phyloP scores from a whole-genome alignment of 495 filamentous ascomycete species.

The Haplographium delicatum region DNA sequence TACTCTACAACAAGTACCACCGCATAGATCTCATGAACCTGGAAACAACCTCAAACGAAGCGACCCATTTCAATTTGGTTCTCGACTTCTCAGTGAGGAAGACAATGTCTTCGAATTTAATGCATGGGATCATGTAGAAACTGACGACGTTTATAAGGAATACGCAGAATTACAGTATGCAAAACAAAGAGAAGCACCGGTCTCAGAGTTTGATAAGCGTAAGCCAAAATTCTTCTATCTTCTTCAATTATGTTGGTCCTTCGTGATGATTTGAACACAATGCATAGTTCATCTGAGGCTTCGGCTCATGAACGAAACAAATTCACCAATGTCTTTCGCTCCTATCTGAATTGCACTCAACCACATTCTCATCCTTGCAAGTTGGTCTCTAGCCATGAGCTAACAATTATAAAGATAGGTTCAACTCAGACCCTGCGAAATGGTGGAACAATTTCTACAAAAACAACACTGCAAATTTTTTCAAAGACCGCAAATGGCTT shows the following conservation, averaged over 20 bases:
- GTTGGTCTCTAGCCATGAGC: neutral
- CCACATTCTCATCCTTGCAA: neutral
- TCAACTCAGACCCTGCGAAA: slow-evolving; percentile 83
- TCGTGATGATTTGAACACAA: slow-evolving; percentile 50
- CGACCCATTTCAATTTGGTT: slow-evolving; percentile 94
- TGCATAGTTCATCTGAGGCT: slow-evolving; percentile 60
- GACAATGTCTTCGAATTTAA: slow-evolving; percentile 94
- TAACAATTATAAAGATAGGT: slow-evolving; percentile 41
- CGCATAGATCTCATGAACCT: slow-evolving; percentile 51
- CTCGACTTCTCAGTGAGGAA: slow-evolving; percentile 70
- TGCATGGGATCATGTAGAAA: slow-evolving; percentile 95
- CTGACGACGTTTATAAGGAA: slow-evolving; percentile 74
- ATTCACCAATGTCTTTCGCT: slow-evolving; percentile 54
- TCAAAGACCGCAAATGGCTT: slow-evolving; percentile 97
- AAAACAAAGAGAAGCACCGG: slow-evolving; percentile 75
- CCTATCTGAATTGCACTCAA: slow-evolving; percentile 48
- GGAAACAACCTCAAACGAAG: slow-evolving; percentile 67
- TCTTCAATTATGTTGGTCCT: slow-evolving; percentile 4
- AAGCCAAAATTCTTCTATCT: no score
- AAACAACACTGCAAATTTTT: slow-evolving; percentile 93
- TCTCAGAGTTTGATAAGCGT: slow-evolving; percentile 80
- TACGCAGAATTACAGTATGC: slow-evolving; percentile 76
- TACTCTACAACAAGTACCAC: slow-evolving; percentile 25
- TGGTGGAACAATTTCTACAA: slow-evolving; percentile 98
- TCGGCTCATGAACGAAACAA: slow-evolving; percentile 44